Evolutionary conservation across 495 filamentous ascomycete genomes (phyloP).

Genomic region (Astrothelium subdiscretum): DNA sequence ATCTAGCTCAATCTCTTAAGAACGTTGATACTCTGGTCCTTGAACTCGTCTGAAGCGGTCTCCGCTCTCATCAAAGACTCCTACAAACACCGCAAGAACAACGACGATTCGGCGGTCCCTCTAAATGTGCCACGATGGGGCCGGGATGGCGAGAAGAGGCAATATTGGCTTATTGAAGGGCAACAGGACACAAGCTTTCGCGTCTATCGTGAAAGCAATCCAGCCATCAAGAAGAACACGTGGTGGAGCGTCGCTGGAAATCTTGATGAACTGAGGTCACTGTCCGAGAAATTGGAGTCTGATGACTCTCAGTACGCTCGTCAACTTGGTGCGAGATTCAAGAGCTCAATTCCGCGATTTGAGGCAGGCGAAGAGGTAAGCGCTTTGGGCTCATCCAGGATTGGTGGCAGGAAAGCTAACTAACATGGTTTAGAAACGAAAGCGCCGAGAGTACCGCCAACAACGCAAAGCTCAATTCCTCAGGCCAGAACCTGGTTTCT

Average conservation of each 20-base stretch:
- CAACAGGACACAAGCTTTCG: conserved; percentile 88
- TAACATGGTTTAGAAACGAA: conserved; percentile 60
- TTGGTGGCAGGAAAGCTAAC: conserved; percentile 4
- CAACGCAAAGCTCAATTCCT: conserved; percentile 77
- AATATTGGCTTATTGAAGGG: conserved; percentile 90
- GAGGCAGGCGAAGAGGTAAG: conserved; percentile 84
- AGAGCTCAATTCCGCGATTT: conserved; percentile 78
- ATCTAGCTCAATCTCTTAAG: conserved; percentile 64
- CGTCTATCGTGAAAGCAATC: conserved; percentile 90
- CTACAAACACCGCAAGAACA: conserved; percentile 81
- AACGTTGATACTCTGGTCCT: conserved; percentile 74
- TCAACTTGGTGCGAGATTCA: conserved; percentile 63
- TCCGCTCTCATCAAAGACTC: conserved; percentile 68
- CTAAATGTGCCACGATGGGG: conserved; percentile 94
- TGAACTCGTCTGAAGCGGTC: conserved; percentile 80
- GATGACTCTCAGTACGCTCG: conserved; percentile 73
- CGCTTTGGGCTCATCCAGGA: background rate
- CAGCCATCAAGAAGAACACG: conserved; percentile 57
- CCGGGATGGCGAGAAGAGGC: conserved; percentile 74
- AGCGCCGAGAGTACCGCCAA: conserved; percentile 80
- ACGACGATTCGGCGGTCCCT: conserved; percentile 86
- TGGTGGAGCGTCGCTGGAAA: conserved; percentile 90
- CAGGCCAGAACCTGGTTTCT: conserved; percentile 80
- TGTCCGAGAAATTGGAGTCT: conserved; percentile 60
- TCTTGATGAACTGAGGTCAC: conserved; percentile 69